Conservation (phyloP, 1,284 basidiomycete genomes). For the Austropuccinia psidii region DNA sequence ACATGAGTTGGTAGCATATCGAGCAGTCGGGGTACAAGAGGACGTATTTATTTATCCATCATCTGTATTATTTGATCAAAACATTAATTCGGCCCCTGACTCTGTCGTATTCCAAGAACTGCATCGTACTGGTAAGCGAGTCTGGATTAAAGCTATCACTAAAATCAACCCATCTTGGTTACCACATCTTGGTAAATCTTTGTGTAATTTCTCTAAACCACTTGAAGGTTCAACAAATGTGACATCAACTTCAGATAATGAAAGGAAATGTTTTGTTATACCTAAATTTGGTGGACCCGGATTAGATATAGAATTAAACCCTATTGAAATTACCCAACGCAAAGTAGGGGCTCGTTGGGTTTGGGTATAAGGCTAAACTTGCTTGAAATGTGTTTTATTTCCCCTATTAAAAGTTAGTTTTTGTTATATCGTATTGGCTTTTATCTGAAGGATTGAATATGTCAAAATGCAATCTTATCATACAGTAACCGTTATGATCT, state of each 20-base stretch:
- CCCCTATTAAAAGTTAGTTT: no score
- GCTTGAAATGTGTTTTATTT: no score
- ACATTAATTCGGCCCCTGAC: conserved; percentile 61
- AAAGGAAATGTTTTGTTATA: conserved; percentile 39
- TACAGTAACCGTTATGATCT: no score
- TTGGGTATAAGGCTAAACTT: no score
- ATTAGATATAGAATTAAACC: conserved; percentile 38
- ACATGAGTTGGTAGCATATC: conserved; percentile 73
- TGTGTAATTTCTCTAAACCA: conserved; percentile 85
- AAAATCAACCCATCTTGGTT: conserved; percentile 85
- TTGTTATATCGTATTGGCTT: no score
- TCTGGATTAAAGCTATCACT: conserved; percentile 83
- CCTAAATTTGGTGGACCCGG: conserved; percentile 40
- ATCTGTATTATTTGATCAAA: conserved; percentile 61
- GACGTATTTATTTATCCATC: conserved; percentile 91
- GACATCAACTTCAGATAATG: conserved; percentile 29
- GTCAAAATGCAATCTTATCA: no score
- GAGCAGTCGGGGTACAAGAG: conserved; percentile 68
- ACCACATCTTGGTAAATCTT: conserved; percentile 63
- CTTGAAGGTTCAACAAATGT: conserved; percentile 51
- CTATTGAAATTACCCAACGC: conserved; percentile 38
- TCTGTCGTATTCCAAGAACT: conserved; percentile 80
- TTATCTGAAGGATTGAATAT: no score
- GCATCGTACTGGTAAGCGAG: conserved; percentile 59
- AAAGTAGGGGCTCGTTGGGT: conserved; percentile 39